Evolutionary conservation across 2,329 filamentous ascomycete genomes (phyloP).

Genomic region (Plenodomus tracheiphilus): DNA sequence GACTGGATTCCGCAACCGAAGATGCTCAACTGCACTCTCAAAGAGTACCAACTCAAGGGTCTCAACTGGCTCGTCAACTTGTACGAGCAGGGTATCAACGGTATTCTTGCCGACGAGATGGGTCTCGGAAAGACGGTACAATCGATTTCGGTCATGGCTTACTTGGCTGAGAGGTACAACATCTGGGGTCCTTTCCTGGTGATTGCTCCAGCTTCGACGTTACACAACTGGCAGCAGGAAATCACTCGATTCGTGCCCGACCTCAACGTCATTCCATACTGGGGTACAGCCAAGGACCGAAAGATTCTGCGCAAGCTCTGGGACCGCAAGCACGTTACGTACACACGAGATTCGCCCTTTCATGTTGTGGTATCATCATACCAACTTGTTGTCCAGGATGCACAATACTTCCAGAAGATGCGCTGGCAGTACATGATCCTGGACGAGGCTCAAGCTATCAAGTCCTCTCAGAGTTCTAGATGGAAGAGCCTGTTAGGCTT

Average conservation of each 20-base stretch:
- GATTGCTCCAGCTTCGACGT: conserved; percentile 90
- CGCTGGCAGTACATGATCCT: conserved; percentile 99
- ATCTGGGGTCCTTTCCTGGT: conserved; percentile 98
- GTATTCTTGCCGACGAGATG: conserved; percentile 98
- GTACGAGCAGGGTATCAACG: conserved; percentile 99
- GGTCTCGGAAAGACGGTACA: conserved; percentile 99
- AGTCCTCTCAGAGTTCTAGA: conserved; percentile 91
- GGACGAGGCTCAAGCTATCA: conserved; percentile 98
- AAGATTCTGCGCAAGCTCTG: conserved; percentile 98
- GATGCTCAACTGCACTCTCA: conserved; percentile 89
- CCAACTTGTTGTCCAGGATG: conserved; percentile 93
- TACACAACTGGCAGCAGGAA: conserved; percentile 99
- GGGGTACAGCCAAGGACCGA: conserved; percentile 90
- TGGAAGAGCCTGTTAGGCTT: conserved; percentile 96
- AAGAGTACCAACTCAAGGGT: conserved; percentile 98
- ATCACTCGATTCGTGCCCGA: conserved; percentile 92
- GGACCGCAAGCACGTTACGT: conserved; percentile 97
- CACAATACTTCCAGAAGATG: conserved; percentile 98
- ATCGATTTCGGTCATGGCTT: conserved; percentile 99
- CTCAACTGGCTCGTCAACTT: conserved; percentile 99
- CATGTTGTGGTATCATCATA: conserved; percentile 97
- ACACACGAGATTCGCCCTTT: conserved; percentile 89
- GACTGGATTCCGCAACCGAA: conserved; percentile 81
- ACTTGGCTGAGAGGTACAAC: conserved; percentile 94
- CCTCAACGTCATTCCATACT: conserved; percentile 95